phyloP scores from a whole-genome alignment of 768 basidiomycete species.

The Tephrocybe rancida region DNA sequence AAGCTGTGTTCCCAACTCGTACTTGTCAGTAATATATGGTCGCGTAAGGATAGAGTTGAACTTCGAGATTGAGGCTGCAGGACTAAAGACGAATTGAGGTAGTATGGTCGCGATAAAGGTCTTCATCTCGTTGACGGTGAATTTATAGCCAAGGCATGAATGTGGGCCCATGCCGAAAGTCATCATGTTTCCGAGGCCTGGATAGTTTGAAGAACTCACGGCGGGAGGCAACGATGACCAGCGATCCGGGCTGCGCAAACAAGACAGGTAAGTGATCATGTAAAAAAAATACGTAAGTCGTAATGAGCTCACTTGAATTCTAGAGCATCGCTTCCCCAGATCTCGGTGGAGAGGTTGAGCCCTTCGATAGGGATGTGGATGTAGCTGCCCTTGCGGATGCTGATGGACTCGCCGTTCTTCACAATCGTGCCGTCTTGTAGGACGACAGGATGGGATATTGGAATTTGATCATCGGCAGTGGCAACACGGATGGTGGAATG shows the following conservation, averaged over 20 bases:
- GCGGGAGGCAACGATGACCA: constrained; percentile 44
- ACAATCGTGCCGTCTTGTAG: constrained; percentile 40
- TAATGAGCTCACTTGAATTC: constrained; percentile 50
- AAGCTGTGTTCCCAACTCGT: constrained; percentile 40
- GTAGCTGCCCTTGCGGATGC: constrained; percentile 55
- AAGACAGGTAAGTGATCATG: constrained; percentile 6
- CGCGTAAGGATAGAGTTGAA: constrained; percentile 51
- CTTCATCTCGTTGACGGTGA: constrained; percentile 52
- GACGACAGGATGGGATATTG: constrained; percentile 46
- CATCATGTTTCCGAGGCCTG: constrained; percentile 53
- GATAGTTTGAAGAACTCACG: constrained; percentile 37
- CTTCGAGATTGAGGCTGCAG: constrained; percentile 45
- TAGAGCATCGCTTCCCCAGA: constrained; percentile 57
- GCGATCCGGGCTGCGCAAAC: constrained; percentile 49
- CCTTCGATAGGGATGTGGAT: constrained; percentile 63
- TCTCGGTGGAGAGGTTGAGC: constrained; percentile 48
- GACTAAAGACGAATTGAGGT: constrained; percentile 46
- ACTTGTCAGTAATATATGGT: constrained; percentile 46
- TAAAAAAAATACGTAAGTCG: neutral
- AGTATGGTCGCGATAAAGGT: constrained; percentile 48
- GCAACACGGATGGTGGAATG: constrained; percentile 62
- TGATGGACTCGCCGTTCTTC: constrained; percentile 36
- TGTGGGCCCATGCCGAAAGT: constrained; percentile 55
- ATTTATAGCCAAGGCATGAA: constrained; percentile 51
- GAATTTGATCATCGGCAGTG: constrained; percentile 53